Conservation (phyloP, 495 filamentous ascomycete genomes). For the Penicillium dipodomyicola region DNA sequence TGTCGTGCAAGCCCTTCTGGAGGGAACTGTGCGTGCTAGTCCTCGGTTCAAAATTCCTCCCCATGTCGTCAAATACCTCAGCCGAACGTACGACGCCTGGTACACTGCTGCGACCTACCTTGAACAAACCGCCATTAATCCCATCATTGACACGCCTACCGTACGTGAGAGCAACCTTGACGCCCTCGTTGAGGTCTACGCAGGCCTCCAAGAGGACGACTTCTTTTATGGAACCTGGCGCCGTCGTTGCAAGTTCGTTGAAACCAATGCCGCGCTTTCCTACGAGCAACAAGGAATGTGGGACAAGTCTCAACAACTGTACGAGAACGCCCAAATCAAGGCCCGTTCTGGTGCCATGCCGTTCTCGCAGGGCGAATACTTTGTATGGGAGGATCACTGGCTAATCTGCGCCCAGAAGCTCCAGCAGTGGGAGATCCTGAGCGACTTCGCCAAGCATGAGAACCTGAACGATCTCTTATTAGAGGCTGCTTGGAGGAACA, state of each 20-base stretch:
- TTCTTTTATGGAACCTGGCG: constrained; percentile 98
- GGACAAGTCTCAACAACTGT: constrained; percentile 95
- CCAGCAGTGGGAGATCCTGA: constrained; percentile 97
- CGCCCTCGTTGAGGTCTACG: constrained; percentile 86
- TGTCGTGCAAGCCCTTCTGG: constrained; percentile 85
- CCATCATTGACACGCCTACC: constrained; percentile 75
- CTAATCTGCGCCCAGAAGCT: constrained; percentile 95
- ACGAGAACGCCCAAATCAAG: constrained; percentile 95
- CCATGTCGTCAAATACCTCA: constrained; percentile 91
- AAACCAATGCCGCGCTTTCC: constrained; percentile 93
- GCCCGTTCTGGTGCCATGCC: constrained; percentile 88
- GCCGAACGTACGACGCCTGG: constrained; percentile 91
- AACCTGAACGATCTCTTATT: constrained; percentile 97
- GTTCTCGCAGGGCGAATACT: constrained; percentile 95
- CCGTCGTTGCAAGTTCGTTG: constrained; percentile 88
- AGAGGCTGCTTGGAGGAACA: constrained; percentile 90
- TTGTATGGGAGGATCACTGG: constrained; percentile 99
- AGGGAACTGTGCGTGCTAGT: constrained; percentile 74
- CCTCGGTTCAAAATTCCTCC: constrained; percentile 90
- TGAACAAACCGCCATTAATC: constrained; percentile 78
- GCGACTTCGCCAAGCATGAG: constrained; percentile 98
- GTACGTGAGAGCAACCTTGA: constrained; percentile 93
- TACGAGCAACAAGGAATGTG: constrained; percentile 99
- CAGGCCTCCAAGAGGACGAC: constrained; percentile 87
- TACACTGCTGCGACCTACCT: constrained; percentile 82